These are phyloP conservation scores for Fragaria nilgerrensis DNA, from an alignment of 306 rosid genomes.

Conservation along the genomic window DNA sequence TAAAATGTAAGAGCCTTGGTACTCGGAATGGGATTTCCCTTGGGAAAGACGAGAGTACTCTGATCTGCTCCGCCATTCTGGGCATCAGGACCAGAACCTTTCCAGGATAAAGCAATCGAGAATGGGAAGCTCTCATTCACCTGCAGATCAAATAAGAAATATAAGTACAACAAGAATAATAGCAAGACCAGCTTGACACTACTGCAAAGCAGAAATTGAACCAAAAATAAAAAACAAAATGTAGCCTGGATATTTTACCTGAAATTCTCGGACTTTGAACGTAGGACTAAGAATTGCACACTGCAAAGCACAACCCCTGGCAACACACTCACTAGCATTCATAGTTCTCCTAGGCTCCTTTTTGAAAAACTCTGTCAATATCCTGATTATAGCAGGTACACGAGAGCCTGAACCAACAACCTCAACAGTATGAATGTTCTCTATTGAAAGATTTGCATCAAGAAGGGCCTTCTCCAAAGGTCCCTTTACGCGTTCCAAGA, in stretches of 20 bases:
- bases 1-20: constrained; percentile 67
- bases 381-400: constrained; percentile 74
- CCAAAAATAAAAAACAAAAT: not conserved
- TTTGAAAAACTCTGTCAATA: constrained; percentile 75
- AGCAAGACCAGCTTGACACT: not conserved
- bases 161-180: not conserved
- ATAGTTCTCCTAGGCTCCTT: constrained; percentile 97
- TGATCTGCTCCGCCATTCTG: constrained; percentile 52
- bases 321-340: constrained; percentile 97
- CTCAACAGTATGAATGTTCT: constrained; percentile 73
- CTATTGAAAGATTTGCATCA: constrained; percentile 75
- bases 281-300: constrained; percentile 98
- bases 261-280: constrained; percentile 88
- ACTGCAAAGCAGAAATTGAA: not conserved
- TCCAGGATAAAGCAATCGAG: constrained; percentile 74
- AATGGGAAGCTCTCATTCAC: constrained; percentile 83
- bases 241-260: constrained; percentile 42
- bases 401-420: constrained; percentile 98
- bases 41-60: constrained; percentile 65
- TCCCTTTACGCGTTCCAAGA: constrained; percentile 79
- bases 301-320: constrained; percentile 87
- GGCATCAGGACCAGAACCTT: constrained; percentile 65
- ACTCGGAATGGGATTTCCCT: constrained; percentile 82
- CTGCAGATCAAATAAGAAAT: constrained; percentile 34
- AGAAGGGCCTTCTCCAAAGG: constrained; percentile 88